Evolutionary conservation across 257 asterid species (phyloP), one percentile per base, ranked within the genome.

Genomic region (Buddleja alternifolia): DNA sequence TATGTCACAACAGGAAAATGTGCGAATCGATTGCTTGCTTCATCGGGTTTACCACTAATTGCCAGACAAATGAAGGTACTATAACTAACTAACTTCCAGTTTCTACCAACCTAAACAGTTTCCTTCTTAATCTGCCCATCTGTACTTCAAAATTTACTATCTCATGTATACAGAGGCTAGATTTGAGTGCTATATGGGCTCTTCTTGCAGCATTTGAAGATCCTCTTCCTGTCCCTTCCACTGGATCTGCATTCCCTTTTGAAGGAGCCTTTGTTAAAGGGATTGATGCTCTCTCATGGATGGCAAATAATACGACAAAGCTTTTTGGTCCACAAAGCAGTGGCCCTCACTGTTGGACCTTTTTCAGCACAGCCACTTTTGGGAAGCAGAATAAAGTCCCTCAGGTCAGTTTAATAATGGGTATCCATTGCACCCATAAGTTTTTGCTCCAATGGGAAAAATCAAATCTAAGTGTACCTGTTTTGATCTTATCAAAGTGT

Each of bases 41-140:
- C 97, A 52, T 93, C 98, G 25, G 98, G 98, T 63, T 83, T 93
- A 75, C 98, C 98, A n/a, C 85, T 84, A 66, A 76, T 93, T 59
- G 98, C 98, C 44, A 83, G 86, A 74, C 98, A 93, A 80, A 93
- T 93, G 96, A 93, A 93, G 98, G 98, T 90, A 78, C 25, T 42
- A 61, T 58, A 54, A 25, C 61, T 58, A 54, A 25, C 46, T 42
- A 36, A 24, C 70, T 76, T 72, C 29, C 66, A 20, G 67, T 45
- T 19, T 73, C 60, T 66, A 50, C 60, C 20, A 11, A 46, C 64
- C 56, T 48, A 19, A 11, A 53, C 21, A 24, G 67, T 37, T n/a
- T 37, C 25, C 24, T 66, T 46, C 20, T 51, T 61, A 66, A 47
- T 56, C 37, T 54, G 25, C 66, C n/a, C 58, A 8, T 61, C 61